Base-by-base conservation (phyloP, 495 filamentous ascomycete species). In the Hyaloscypha hepaticicola region DNA sequence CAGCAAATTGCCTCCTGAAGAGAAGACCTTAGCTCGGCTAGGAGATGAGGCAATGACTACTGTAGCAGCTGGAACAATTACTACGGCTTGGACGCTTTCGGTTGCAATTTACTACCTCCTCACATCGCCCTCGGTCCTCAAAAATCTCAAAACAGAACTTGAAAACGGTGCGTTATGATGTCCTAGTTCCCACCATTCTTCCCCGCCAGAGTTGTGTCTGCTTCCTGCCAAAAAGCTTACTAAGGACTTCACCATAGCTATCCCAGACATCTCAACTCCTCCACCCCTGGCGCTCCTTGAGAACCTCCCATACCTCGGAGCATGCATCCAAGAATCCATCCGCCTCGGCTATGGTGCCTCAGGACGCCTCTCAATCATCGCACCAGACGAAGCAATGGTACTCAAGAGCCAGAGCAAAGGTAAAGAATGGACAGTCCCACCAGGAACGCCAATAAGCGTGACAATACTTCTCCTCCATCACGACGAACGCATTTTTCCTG, bases 221-320 rank as follows among this genome's bases (percentile, higher is more conserved):
- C 9, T 16, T 45, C 11, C 38, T 45, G 9, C n/a, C 6, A 45
- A 45, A 16, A 16, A 45, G 16, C 38, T 45, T 9, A 45, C 38
- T 4, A 9, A 0, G 6, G 38, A 19, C 38, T 45, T 45, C 12
- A 45, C 38, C 38, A 27, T 34, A 21, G 65, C 67, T 1, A 59
- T 69, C 27, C 56, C 59, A 55, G 61, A 77, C 33, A 53, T 72
- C 52, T 41, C 25, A 19, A 41, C 24, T 19, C 14, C 27, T n/a
- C 51, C 27, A 21, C 16, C 53, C 21, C 34, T 53, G 6, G 41
- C 38, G 11, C 25, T 69, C 7, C 64, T 79, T 5, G 72, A 78
- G 51, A 69, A 78, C 60, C 76, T 81, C 0, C 80, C 82, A 3
- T 85, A 83, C 62, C 64, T 82, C 14, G 74, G 66, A 49, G 80